phyloP scores from a whole-genome alignment of 306 rosid genomes.

The barrel medic (Medicago truncatula) region DNA sequence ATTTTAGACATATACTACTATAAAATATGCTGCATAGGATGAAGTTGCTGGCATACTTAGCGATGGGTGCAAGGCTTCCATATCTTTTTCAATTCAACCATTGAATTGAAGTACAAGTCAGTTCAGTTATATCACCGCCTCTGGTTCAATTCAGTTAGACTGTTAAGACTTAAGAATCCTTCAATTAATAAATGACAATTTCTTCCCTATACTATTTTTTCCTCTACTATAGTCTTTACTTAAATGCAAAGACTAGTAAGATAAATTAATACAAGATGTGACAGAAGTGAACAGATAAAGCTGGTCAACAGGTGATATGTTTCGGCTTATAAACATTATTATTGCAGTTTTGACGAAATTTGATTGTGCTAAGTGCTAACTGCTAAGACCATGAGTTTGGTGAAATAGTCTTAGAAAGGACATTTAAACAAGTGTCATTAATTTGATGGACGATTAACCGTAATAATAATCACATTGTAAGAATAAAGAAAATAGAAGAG shows the following conservation, averaged over 20 bases:
- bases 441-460: slow-evolving; percentile 36
- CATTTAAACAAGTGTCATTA: slow-evolving; percentile 51
- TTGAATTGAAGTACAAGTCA: too few species aligned
- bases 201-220: neutral
- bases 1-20: too few species aligned
- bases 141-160: neutral
- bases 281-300: neutral
- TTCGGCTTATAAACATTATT: slow-evolving; percentile 31
- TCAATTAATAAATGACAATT: neutral
- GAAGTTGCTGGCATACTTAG: too few species aligned
- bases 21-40: too few species aligned
- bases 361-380: slow-evolving; percentile 18
- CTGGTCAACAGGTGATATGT: slow-evolving; percentile 39
- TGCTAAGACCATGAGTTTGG: slow-evolving; percentile 42
- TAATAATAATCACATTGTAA: slow-evolving; percentile 22
- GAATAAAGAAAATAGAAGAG: neutral
- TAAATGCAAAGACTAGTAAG: neutral
- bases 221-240: neutral
- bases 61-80: too few species aligned
- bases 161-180: neutral
- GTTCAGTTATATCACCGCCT: too few species aligned
- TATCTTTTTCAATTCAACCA: too few species aligned
- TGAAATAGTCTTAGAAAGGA: slow-evolving; percentile 50
- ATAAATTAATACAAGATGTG: neutral
- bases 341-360: slow-evolving; percentile 44